These are phyloP conservation scores for Coemansia sp. DNA, from an alignment of 192 early-diverging fungal species.

Conservation along the genomic window DNA sequence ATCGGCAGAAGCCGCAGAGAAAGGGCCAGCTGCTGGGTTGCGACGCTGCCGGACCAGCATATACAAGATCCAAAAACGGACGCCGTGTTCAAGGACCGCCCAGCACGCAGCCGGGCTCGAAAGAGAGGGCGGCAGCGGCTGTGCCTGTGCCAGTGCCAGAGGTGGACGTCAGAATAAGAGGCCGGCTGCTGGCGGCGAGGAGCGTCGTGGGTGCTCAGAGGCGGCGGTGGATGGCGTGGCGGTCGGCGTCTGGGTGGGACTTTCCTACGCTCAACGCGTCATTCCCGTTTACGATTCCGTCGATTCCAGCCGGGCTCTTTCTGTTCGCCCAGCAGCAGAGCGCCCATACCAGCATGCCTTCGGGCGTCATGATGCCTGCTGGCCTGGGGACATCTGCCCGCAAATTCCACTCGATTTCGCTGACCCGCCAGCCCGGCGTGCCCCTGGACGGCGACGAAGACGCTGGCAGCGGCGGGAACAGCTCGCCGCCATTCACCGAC, in stretches of 20 bases:
- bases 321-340: constrained; percentile 16
- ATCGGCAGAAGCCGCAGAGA: too few relatives aligned
- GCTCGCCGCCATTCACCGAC: constrained; percentile 6
- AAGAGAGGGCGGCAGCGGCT: too few relatives aligned
- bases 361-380: constrained; percentile 42
- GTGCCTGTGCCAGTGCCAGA: too few relatives aligned
- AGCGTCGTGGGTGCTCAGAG: constrained; percentile 1
- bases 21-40: too few relatives aligned
- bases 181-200: not conserved
- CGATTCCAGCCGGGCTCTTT: constrained; percentile 31
- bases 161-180: too few relatives aligned
- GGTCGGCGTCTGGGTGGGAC: constrained; percentile 25
- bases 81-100: too few relatives aligned
- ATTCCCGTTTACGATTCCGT: constrained; percentile 48
- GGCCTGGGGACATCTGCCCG: constrained; percentile 46
- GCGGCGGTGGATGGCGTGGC: constrained; percentile 31
- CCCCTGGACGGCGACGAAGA: constrained; percentile 26
- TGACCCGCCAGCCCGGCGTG: constrained; percentile 40
- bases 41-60: too few relatives aligned
- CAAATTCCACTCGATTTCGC: constrained; percentile 48
- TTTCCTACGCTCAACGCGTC: constrained; percentile 49
- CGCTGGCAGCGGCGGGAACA: too few relatives aligned
- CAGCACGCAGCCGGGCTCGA: too few relatives aligned
- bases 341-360: constrained; percentile 21
- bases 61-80: too few relatives aligned